These are phyloP conservation scores for Pseudogymnoascus sp. DNA, from an alignment of 2,329 filamentous ascomycete genomes.

Conservation along the genomic window DNA sequence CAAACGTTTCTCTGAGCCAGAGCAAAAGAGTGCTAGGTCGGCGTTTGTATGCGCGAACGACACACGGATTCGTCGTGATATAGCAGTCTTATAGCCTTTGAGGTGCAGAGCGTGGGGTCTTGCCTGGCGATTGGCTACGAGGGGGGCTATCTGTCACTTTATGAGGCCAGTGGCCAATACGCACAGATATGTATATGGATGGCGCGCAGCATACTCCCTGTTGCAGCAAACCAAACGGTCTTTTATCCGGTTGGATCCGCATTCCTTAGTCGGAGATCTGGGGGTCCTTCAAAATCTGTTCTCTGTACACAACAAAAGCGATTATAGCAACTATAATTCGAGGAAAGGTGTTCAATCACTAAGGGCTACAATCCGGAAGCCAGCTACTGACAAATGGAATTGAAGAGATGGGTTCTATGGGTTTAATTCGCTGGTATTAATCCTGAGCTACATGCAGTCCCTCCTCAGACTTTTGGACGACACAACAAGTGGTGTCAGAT, in stretches of 20 bases:
- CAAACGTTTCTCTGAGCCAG: not conserved
- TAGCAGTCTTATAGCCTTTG: not conserved
- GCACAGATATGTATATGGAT: not conserved
- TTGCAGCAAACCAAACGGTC: not conserved
- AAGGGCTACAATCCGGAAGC: not conserved
- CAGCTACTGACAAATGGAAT: not conserved
- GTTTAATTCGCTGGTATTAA: not conserved
- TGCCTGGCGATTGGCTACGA: not conserved
- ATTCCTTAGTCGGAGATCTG: constrained; percentile 1
- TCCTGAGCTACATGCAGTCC: not conserved
- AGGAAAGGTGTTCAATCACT: not conserved
- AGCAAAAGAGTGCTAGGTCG: constrained; percentile 1
- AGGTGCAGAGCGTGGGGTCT: not conserved
- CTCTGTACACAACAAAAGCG: not conserved
- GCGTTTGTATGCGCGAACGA: not conserved
- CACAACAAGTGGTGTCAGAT: not conserved
- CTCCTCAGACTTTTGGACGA: not conserved
- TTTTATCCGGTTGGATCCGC: constrained; percentile 1
- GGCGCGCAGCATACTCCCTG: not conserved
- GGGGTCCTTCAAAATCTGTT: not conserved
- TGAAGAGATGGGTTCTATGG: not conserved
- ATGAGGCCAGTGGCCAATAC: not conserved
- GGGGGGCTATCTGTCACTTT: not conserved
- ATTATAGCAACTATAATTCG: not conserved
- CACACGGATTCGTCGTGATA: not conserved